Percentiles rank a stretch among this genome's conserved stretches.
These are phyloP conservation scores for Calycina herbarum DNA, from an alignment of 2,329 filamentous ascomycete genomes.

Conservation along the genomic window DNA sequence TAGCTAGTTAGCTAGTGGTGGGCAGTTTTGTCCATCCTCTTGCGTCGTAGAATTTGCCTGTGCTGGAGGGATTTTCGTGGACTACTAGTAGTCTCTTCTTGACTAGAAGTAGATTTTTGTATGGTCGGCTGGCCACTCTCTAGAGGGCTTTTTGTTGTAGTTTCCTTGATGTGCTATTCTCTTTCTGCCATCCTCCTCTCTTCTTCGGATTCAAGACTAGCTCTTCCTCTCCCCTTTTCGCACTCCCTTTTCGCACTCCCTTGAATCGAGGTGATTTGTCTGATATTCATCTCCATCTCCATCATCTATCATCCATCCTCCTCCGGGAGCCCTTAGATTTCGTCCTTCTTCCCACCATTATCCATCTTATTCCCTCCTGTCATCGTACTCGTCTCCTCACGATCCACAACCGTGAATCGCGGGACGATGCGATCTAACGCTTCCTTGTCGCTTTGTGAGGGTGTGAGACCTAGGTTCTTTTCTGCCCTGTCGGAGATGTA, in stretches of 20 bases:
- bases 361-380: background rate
- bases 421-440: slow-evolving; percentile 62
- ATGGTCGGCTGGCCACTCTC: background rate
- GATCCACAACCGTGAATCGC: slow-evolving; percentile 61
- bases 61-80: too few species aligned
- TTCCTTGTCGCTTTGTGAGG: slow-evolving; percentile 72
- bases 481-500: slow-evolving; percentile 72
- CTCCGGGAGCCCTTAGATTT: background rate
- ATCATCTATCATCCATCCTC: background rate
- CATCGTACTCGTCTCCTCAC: slow-evolving; percentile 29
- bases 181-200: background rate
- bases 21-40: too few species aligned
- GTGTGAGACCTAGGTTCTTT: slow-evolving; percentile 68
- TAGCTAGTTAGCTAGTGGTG: too few species aligned
- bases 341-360: background rate
- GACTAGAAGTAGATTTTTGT: background rate
- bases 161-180: background rate
- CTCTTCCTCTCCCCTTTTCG: background rate
- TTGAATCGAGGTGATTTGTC: background rate
- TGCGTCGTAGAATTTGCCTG: too few species aligned
- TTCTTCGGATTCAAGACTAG: too few species aligned
- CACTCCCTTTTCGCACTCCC: too few species aligned
- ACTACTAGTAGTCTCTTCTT: background rate
- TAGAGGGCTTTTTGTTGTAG: background rate
- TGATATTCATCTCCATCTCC: background rate